Conservation (phyloP, 257 asterid species). For the Jaltomata sinuosa region DNA sequence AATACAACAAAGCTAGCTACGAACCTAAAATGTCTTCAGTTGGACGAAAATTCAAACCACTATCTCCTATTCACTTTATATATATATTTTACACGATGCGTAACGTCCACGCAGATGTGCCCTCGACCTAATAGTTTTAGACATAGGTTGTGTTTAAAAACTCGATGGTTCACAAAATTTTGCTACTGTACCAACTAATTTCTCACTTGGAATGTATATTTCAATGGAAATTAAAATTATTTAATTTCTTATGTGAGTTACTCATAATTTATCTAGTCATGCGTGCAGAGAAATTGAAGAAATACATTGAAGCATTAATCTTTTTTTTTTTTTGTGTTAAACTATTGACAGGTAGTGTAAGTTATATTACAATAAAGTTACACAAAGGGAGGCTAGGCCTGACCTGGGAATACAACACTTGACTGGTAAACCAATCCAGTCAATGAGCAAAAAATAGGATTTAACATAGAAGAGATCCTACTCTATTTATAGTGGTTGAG, state of each 20-base stretch:
- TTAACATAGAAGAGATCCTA: too few species aligned
- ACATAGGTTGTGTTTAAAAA: background rate
- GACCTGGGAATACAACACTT: too few species aligned
- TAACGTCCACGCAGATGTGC: background rate
- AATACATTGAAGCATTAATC: background rate
- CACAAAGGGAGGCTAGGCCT: too few species aligned
- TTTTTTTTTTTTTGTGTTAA: too few species aligned
- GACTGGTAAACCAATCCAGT: too few species aligned
- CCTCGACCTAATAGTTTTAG: background rate
- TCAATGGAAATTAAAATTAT: background rate
- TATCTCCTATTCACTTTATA: background rate
- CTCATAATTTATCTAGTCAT: background rate
- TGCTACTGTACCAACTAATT: background rate
- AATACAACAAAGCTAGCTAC: background rate
- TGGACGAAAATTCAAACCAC: constrained; percentile 5
- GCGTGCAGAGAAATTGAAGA: background rate
- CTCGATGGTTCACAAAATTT: background rate
- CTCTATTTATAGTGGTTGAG: too few species aligned
- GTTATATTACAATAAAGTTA: too few species aligned
- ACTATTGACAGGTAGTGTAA: too few species aligned
- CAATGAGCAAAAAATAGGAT: too few species aligned
- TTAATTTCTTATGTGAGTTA: background rate
- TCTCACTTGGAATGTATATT: background rate
- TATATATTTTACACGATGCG: background rate
- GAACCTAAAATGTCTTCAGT: background rate